Evolutionary conservation across 2,329 filamentous ascomycete genomes (phyloP).

Genomic region (Pyrenophora seminiperda): DNA sequence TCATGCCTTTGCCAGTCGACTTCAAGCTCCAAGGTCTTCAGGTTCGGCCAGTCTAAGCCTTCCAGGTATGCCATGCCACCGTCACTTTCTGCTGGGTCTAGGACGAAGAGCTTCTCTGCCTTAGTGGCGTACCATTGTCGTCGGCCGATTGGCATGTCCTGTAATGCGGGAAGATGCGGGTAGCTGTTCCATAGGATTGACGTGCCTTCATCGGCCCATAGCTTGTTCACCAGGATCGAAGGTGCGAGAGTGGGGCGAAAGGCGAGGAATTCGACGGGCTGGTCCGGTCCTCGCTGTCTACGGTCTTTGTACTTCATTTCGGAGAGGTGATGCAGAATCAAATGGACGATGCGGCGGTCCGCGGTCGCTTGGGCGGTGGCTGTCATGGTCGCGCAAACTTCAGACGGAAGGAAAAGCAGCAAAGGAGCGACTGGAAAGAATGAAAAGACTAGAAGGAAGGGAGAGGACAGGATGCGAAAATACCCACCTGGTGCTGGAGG

Average conservation of each 20-base stretch:
- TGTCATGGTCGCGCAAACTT: slow-evolving; percentile 30
- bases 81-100: slow-evolving; percentile 21
- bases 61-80: slow-evolving; percentile 32
- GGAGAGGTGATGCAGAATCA: slow-evolving; percentile 36
- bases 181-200: slow-evolving; percentile 41
- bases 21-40: slow-evolving; percentile 39
- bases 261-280: slow-evolving; percentile 42
- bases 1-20: slow-evolving; percentile 34
- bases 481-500: slow-evolving; percentile 5
- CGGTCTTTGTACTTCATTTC: slow-evolving; percentile 40
- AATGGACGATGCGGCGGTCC: slow-evolving; percentile 33
- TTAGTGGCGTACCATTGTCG: slow-evolving; percentile 43
- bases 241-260: slow-evolving; percentile 43
- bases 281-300: slow-evolving; percentile 37
- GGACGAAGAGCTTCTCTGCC: slow-evolving; percentile 32
- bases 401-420: slow-evolving; percentile 10
- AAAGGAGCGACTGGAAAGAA: slow-evolving; percentile 4
- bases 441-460: slow-evolving; percentile 3
- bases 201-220: slow-evolving; percentile 43
- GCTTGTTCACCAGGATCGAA: slow-evolving; percentile 37
- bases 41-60: slow-evolving; percentile 34
- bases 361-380: slow-evolving; percentile 24
- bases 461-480: slow-evolving; percentile 1
- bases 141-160: slow-evolving; percentile 26
- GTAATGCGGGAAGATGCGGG: slow-evolving; percentile 36